Conservation (phyloP, 768 basidiomycete genomes). For the Suillus bovinus region DNA sequence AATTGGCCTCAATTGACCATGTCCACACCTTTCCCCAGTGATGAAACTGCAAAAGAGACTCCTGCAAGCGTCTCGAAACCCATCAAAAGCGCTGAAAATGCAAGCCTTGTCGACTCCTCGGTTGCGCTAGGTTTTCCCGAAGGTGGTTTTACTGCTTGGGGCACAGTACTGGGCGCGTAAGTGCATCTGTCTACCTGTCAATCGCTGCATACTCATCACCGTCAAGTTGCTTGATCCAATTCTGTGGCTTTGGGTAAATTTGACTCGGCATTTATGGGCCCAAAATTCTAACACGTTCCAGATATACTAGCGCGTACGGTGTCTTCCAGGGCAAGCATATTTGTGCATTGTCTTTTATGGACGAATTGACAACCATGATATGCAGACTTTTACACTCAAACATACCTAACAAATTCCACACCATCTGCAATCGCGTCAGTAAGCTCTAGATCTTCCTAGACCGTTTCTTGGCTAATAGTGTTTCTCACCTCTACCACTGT, state of each 20-base stretch:
- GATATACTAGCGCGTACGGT: constrained; percentile 39
- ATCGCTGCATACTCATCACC: neutral
- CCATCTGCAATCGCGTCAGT: constrained; percentile 39
- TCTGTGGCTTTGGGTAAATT: constrained; percentile 38
- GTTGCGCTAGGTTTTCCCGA: constrained; percentile 18
- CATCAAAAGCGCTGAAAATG: neutral
- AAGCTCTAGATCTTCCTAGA: neutral
- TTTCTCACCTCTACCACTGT: constrained; percentile 3
- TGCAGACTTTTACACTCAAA: constrained; percentile 40
- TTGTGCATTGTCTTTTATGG: neutral
- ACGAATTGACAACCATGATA: neutral
- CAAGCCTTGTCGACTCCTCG: too few relatives aligned
- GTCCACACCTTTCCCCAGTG: neutral
- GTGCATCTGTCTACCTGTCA: constrained; percentile 4
- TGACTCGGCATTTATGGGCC: neutral
- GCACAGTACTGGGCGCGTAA: constrained; percentile 27
- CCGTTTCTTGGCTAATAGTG: neutral
- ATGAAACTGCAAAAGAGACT: neutral
- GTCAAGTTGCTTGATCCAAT: constrained; percentile 37
- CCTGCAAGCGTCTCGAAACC: too few relatives aligned
- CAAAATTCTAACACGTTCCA: constrained; percentile 12
- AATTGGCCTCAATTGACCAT: neutral
- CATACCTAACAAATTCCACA: constrained; percentile 36
- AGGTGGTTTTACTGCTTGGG: constrained; percentile 27
- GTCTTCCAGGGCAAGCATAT: constrained; percentile 38